Evolutionary conservation across 1,139 yeast genomes (phyloP), one percentile per base, ranked within the genome.

Genomic region (Scheffersomyces illinoinensis): DNA sequence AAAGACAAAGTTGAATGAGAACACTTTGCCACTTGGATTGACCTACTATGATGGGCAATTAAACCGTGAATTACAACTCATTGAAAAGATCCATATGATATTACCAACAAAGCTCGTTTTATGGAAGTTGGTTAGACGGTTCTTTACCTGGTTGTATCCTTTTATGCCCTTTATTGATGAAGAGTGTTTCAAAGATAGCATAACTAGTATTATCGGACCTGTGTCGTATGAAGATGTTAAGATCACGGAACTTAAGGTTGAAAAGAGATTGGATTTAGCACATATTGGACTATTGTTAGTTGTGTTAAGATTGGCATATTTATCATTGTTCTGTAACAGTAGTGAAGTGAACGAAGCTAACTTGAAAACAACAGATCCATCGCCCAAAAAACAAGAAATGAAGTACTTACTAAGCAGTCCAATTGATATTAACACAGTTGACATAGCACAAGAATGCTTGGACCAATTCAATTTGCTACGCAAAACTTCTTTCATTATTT

Each of bases 131-230:
- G 57, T 77, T 26, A 62, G 67, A 23, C 65, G 76, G 12, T 78
- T 68, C 60, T 78, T 78, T 60, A 55, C 59, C 5, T 68, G 66
- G 58, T 56, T 76, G 17, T 77, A 76, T 59, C 75, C 79, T 14
- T 76, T 72, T 56, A 66, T 75, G 69, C 81, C 82, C 23, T 74
- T 70, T 56, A 49, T 77, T 24, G 80, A 77, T 56, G 77, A 77
- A 55, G 60, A 53, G 2, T 61, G 65, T 19, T 76, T 76, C 58
- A 61, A 64, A 12, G 55, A 52, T 5, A 67, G 65, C 4, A 64
- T 73, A 0, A 52, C 58, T 1, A 60, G 62, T n/a, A 69, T 77
- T 0, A 62, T 78, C 12, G 82, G 81, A 0, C 66, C 67, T 0
- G 61, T 59, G 46, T 63, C 63, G 19, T 64, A 63, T 54, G 68